Evolutionary conservation across 768 basidiomycete genomes (phyloP).

Genomic region (Guyanaporus albipodus): DNA sequence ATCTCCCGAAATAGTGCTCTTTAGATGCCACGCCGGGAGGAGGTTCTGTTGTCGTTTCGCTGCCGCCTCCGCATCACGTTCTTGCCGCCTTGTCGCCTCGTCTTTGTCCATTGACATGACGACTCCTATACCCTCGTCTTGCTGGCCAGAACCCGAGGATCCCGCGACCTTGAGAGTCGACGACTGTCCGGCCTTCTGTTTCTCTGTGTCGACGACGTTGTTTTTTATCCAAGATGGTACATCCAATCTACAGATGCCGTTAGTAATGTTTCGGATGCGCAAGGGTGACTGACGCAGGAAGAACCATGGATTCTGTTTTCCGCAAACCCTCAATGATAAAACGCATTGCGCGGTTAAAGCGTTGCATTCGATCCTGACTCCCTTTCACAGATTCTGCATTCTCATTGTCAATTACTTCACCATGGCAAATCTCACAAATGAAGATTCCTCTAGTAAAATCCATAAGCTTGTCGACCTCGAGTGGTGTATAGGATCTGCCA

Average conservation of each 20-base stretch:
- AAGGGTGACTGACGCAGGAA: slow-evolving; percentile 63
- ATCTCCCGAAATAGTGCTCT: slow-evolving; percentile 92
- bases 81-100: slow-evolving; percentile 65
- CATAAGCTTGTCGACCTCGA: slow-evolving; percentile 84
- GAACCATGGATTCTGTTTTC: slow-evolving; percentile 81
- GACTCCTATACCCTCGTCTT: slow-evolving; percentile 64
- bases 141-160: slow-evolving; percentile 50
- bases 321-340: slow-evolving; percentile 85
- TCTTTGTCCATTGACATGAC: slow-evolving; percentile 90
- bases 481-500: slow-evolving; percentile 73
- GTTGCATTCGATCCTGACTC: slow-evolving; percentile 92
- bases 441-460: slow-evolving; percentile 64
- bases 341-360: slow-evolving; percentile 89
- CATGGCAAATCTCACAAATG: slow-evolving; percentile 83
- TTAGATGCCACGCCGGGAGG: slow-evolving; percentile 91
- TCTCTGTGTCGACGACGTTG: slow-evolving; percentile 61
- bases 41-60: slow-evolving; percentile 87
- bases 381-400: slow-evolving; percentile 80
- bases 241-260: slow-evolving; percentile 56
- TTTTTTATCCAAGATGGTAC: slow-evolving; percentile 78
- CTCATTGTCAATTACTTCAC: slow-evolving; percentile 88
- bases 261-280: not conserved
- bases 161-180: slow-evolving; percentile 72
- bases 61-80: slow-evolving; percentile 78
- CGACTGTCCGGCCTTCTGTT: slow-evolving; percentile 49